These are phyloP conservation scores for Naumovozyma castellii DNA, from an alignment of 805 yeast genomes.

Conservation along the genomic window DNA sequence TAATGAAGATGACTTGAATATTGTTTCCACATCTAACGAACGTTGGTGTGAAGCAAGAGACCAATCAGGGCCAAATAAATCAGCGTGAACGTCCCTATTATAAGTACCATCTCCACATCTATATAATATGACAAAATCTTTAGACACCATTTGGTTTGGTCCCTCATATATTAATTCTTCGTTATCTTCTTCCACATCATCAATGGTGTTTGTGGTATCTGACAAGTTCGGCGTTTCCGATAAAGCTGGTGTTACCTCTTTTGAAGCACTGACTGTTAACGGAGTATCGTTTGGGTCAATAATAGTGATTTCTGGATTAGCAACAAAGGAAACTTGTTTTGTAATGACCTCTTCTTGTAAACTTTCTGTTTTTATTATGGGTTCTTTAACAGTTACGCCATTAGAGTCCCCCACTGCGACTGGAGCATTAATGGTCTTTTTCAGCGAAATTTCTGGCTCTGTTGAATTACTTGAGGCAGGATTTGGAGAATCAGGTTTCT, in stretches of 20 bases:
- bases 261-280: constrained; percentile 3
- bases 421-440: too few species aligned
- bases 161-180: constrained; percentile 43
- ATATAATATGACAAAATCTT: constrained; percentile 45
- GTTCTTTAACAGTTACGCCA: too few species aligned
- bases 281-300: constrained; percentile 12
- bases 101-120: constrained; percentile 21
- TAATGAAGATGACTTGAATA: constrained; percentile 33
- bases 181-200: constrained; percentile 11
- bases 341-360: background rate
- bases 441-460: too few species aligned
- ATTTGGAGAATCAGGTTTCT: too few species aligned
- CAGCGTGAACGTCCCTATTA: background rate
- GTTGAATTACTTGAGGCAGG: too few species aligned
- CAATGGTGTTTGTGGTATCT: constrained; percentile 4
- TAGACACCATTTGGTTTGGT: constrained; percentile 53
- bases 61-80: constrained; percentile 55
- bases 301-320: constrained; percentile 10
- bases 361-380: background rate
- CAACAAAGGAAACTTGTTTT: constrained; percentile 19
- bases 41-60: constrained; percentile 39
- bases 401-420: too few species aligned
- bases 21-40: constrained; percentile 45
- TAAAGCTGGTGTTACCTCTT: constrained; percentile 4
- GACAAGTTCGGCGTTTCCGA: constrained; percentile 5